These are phyloP conservation scores for Phytopythium helicoides DNA, from an alignment of 352 stramenopile species.

Conservation along the genomic window DNA sequence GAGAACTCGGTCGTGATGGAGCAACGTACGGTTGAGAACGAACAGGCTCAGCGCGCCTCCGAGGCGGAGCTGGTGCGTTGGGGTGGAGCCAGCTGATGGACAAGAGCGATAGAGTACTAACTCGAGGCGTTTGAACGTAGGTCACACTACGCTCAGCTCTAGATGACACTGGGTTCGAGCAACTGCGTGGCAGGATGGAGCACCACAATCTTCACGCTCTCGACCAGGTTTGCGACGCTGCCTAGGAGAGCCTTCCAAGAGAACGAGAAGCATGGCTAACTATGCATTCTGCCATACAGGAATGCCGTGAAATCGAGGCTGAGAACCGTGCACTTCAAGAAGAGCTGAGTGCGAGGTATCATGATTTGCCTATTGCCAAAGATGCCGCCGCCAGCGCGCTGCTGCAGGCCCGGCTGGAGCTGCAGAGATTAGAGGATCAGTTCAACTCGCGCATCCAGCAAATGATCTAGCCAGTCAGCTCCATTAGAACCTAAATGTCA, in stretches of 20 bases:
- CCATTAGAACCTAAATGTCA: background rate
- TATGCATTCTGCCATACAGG: conserved; percentile 8
- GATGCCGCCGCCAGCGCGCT: conserved; percentile 33
- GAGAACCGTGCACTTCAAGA: conserved; percentile 24
- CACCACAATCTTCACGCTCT: conserved; percentile 28
- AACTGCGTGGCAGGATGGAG: conserved; percentile 21
- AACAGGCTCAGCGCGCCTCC: conserved; percentile 23
- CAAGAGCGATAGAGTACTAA: no score
- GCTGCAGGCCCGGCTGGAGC: conserved; percentile 24
- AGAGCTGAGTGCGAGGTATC: conserved; percentile 27
- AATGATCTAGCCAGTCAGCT: conserved; percentile 27
- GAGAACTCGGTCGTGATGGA: conserved; percentile 43
- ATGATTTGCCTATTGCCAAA: conserved; percentile 36
- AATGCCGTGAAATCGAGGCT: conserved; percentile 29
- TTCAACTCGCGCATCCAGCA: conserved; percentile 47
- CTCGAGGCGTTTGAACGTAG: conserved; percentile 6
- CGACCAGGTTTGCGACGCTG: conserved; percentile 17
- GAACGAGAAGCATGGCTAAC: background rate
- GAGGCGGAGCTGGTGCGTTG: conserved; percentile 36
- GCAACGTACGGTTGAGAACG: conserved; percentile 35
- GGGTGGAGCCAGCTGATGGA: background rate
- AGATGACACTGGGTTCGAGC: conserved; percentile 18
- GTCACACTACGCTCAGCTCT: conserved; percentile 15
- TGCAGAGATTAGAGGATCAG: conserved; percentile 40
- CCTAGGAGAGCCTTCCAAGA: no score